A percentile compares a stretch with the other conserved stretches of the same genome.
These are phyloP conservation scores for Stephanodiscus minutulus DNA, from an alignment of 108 stramenopile species.

Conservation along the genomic window DNA sequence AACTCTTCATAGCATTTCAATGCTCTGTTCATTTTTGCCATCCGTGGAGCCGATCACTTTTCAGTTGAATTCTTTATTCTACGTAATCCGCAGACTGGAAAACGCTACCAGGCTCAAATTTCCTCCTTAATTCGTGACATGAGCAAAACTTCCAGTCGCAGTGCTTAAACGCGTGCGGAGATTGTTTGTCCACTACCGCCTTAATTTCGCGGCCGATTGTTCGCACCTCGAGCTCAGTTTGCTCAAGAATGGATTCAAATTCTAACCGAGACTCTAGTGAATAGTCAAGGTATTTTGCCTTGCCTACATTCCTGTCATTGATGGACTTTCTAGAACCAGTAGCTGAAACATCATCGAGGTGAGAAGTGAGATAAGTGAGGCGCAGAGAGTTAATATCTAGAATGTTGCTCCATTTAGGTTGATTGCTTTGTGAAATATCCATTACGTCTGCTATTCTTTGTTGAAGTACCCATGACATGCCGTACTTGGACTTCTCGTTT, in stretches of 20 bases:
- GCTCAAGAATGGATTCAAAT: conserved; percentile 47
- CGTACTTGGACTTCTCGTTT: conserved; percentile 29
- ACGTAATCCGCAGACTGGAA: conserved; percentile 20
- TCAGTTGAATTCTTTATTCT: neutral
- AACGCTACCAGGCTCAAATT: conserved; percentile 68
- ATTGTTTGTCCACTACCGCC: conserved; percentile 63
- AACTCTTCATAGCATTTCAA: too few species aligned
- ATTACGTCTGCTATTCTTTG: conserved; percentile 32
- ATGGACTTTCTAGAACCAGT: neutral
- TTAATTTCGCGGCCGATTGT: conserved; percentile 57
- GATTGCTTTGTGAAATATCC: conserved; percentile 4
- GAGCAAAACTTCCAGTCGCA: conserved; percentile 86
- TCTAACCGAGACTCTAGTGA: conserved; percentile 65
- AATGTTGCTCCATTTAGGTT: conserved; percentile 28
- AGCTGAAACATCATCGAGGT: conserved; percentile 35
- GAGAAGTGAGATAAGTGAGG: conserved; percentile 72
- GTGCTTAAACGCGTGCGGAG: conserved; percentile 69
- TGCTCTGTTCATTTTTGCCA: too few species aligned
- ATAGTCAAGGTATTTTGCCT: conserved; percentile 63
- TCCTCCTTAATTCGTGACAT: conserved; percentile 73
- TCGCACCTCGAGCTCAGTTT: conserved; percentile 54
- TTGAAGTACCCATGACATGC: conserved; percentile 39
- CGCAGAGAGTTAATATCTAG: conserved; percentile 65
- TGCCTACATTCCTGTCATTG: conserved; percentile 25
- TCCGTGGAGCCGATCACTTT: neutral